Conservation (phyloP, 306 rosid species). For the Gleditsia sinensis region DNA sequence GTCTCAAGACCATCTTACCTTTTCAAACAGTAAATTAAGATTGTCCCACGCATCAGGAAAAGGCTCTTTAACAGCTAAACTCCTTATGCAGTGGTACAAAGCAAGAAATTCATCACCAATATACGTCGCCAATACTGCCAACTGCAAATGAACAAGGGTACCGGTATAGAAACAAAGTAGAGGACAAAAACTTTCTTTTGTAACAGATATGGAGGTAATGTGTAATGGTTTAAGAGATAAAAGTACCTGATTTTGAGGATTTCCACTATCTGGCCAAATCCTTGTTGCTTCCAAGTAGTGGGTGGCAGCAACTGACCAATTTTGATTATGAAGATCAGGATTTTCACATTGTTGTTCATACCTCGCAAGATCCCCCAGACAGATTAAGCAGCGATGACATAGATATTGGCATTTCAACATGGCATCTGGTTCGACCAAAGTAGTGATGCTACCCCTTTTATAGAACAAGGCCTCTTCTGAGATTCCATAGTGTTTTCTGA, state of each 20-base stretch:
- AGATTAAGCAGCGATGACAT: slow-evolving; percentile 90
- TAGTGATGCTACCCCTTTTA: slow-evolving; percentile 39
- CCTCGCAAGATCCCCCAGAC: slow-evolving; percentile 94
- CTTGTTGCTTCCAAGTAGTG: slow-evolving; percentile 87
- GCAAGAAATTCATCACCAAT: slow-evolving; percentile 92
- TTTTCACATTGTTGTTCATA: slow-evolving; percentile 81
- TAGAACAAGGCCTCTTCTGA: slow-evolving; percentile 57
- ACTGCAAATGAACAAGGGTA: slow-evolving; percentile 48
- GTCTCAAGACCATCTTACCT: slow-evolving; percentile 51
- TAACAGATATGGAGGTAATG: background rate
- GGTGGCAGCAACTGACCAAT: slow-evolving; percentile 91
- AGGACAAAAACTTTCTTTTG: background rate
- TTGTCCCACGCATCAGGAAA: slow-evolving; percentile 95
- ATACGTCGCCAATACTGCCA: slow-evolving; percentile 95
- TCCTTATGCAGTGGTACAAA: slow-evolving; percentile 91
- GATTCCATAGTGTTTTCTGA: slow-evolving; percentile 57
- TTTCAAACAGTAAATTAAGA: slow-evolving; percentile 77
- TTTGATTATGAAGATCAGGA: slow-evolving; percentile 51
- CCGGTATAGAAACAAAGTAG: slow-evolving; percentile 21
- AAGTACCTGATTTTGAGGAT: slow-evolving; percentile 91
- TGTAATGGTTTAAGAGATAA: background rate
- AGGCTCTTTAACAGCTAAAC: slow-evolving; percentile 87
- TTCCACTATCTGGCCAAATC: slow-evolving; percentile 96
- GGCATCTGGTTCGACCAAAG: slow-evolving; percentile 51
- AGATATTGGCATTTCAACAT: slow-evolving; percentile 68